Conservation (phyloP, 2,329 filamentous ascomycete species). For the Aspergillus sp. region DNA sequence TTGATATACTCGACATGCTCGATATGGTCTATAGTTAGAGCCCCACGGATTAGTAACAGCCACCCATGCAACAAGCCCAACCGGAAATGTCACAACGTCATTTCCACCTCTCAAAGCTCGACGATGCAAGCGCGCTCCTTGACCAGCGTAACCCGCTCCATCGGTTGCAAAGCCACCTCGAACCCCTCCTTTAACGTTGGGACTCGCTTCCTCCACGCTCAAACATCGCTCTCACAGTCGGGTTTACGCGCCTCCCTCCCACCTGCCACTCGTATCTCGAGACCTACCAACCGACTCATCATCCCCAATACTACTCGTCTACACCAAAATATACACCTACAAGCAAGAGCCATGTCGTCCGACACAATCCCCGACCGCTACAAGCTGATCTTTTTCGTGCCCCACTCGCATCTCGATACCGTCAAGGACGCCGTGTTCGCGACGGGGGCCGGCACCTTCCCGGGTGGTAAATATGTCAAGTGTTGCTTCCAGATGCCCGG, state of each 20-base stretch:
- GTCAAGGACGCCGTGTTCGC: conserved; percentile 46
- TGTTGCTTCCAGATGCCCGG: conserved; percentile 42
- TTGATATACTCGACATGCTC: too few species aligned
- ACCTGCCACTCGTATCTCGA: neutral
- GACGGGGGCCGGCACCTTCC: conserved; percentile 43
- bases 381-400: conserved; percentile 48
- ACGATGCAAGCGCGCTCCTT: conserved; percentile 1
- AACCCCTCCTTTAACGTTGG: neutral
- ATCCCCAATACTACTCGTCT: neutral
- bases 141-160: neutral
- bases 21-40: too few species aligned
- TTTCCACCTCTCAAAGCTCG: neutral
- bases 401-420: conserved; percentile 35
- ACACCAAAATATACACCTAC: neutral
- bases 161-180: neutral
- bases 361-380: conserved; percentile 28
- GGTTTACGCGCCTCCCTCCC: neutral
- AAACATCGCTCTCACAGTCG: neutral
- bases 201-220: neutral
- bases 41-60: neutral
- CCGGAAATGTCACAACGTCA: neutral
- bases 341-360: conserved; percentile 24
- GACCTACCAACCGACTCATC: neutral
- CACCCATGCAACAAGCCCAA: neutral
- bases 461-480: conserved; percentile 42